phyloP scores from a whole-genome alignment of 2,329 filamentous ascomycete species.

The Talaromyces sp. region DNA sequence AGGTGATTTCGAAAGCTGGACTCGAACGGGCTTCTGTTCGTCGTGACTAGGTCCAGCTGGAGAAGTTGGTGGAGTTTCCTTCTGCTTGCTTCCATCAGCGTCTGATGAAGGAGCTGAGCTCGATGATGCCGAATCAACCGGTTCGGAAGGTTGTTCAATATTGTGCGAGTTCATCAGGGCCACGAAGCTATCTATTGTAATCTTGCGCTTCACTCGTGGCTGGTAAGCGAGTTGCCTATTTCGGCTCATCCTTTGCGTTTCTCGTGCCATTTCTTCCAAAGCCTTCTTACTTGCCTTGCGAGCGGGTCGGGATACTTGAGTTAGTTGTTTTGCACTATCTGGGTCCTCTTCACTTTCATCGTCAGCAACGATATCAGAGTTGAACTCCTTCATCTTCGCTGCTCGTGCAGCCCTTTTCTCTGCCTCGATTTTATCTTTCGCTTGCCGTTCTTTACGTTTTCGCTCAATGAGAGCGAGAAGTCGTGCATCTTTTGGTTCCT shows the following conservation, averaged over 20 bases:
- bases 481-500: constrained; percentile 44
- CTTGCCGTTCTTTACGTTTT: constrained; percentile 68
- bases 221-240: constrained; percentile 90
- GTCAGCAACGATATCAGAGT: constrained; percentile 43
- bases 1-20: background rate
- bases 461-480: constrained; percentile 70
- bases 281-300: constrained; percentile 94
- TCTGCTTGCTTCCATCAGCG: constrained; percentile 41
- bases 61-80: constrained; percentile 71
- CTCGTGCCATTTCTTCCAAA: constrained; percentile 87
- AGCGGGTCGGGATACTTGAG: constrained; percentile 63
- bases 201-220: constrained; percentile 85
- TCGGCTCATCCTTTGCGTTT: constrained; percentile 85
- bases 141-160: constrained; percentile 21
- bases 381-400: constrained; percentile 32
- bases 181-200: constrained; percentile 77
- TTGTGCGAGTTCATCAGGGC: constrained; percentile 70
- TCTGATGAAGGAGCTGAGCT: constrained; percentile 53
- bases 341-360: constrained; percentile 58
- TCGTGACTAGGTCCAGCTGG: constrained; percentile 33
- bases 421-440: constrained; percentile 57
- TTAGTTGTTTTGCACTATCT: constrained; percentile 63
- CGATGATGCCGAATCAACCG: constrained; percentile 37
- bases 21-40: background rate
- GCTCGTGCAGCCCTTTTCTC: constrained; percentile 38